Evolutionary conservation across 139 green algal species (phyloP).

Genomic region (Tetratostichococcus sp.): DNA sequence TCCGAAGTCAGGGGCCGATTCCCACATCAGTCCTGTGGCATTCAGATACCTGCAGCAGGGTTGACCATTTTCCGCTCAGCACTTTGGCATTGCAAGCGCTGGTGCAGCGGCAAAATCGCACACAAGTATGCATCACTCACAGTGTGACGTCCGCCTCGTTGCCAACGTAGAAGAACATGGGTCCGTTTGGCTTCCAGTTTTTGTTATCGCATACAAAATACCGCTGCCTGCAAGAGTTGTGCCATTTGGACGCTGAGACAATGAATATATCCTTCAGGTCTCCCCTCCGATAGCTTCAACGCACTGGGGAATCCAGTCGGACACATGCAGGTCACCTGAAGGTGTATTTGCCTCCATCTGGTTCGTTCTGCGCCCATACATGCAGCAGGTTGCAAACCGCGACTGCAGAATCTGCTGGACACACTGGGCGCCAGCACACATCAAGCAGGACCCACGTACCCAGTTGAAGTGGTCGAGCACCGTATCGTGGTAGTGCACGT

Average conservation of each 20-base stretch:
- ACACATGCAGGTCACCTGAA: too few species aligned
- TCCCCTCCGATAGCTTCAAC: neutral
- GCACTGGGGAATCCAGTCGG: neutral
- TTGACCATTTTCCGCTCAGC: too few species aligned
- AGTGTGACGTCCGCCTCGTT: constrained; percentile 84
- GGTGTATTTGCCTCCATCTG: neutral
- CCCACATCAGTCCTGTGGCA: constrained; percentile 67
- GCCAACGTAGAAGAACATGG: constrained; percentile 86
- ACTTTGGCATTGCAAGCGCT: too few species aligned
- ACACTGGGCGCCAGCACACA: too few species aligned
- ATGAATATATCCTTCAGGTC: neutral
- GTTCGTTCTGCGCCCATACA: neutral
- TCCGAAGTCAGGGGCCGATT: constrained; percentile 28
- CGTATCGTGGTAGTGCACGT: constrained; percentile 41
- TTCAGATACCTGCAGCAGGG: constrained; percentile 33
- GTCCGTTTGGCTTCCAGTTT: constrained; percentile 46
- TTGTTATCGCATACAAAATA: constrained; percentile 71
- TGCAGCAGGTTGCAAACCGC: too few species aligned
- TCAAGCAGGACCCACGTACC: too few species aligned
- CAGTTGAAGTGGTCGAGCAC: constrained; percentile 72
- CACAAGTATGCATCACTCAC: constrained; percentile 19
- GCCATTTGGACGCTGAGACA: too few species aligned
- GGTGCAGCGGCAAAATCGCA: too few species aligned
- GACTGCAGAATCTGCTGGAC: too few species aligned
- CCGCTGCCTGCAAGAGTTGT: constrained; percentile 55